Percentiles rank a stretch among this genome's conserved stretches.
Conservation (phyloP, 1,284 basidiomycete species). For the Melanopsichium pennsylvanicum region DNA sequence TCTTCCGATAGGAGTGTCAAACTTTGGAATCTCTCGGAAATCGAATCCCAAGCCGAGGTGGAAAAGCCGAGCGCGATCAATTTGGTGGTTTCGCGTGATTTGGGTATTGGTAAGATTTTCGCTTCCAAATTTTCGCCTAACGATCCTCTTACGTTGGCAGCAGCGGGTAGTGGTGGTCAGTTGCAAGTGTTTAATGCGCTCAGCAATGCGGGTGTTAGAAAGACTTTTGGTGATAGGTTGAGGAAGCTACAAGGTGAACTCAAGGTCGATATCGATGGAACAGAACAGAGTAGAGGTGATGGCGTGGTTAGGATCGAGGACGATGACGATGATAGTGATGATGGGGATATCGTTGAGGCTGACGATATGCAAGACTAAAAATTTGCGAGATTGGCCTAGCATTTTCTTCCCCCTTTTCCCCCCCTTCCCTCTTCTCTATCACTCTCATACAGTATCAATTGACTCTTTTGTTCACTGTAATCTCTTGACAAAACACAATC, state of each 20-base stretch:
- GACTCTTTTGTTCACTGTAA: too few species aligned
- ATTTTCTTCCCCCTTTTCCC: too few species aligned
- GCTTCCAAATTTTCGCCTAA: constrained; percentile 89
- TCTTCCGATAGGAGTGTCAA: constrained; percentile 86
- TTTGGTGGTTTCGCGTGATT: constrained; percentile 84
- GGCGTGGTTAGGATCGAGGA: constrained; percentile 17
- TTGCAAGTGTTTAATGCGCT: constrained; percentile 88
- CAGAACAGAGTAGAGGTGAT: constrained; percentile 17
- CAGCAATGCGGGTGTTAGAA: constrained; percentile 64
- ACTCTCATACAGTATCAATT: too few species aligned
- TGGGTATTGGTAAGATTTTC: constrained; percentile 97
- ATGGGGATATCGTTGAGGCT: constrained; percentile 10
- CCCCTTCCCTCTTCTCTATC: too few species aligned
- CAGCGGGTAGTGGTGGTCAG: constrained; percentile 89
- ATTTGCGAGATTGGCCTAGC: too few species aligned
- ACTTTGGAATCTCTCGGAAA: constrained; percentile 83
- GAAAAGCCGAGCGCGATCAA: constrained; percentile 71
- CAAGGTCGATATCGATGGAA: constrained; percentile 31
- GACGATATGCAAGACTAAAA: constrained; percentile 36
- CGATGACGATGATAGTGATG: constrained; percentile 32
- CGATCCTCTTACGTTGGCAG: constrained; percentile 90
- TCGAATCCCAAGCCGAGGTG: constrained; percentile 66
- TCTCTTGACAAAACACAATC: too few species aligned
- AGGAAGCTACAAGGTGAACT: constrained; percentile 5
- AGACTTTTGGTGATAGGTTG: constrained; percentile 66